Evolutionary conservation across 345 rosid species (phyloP), one percentile per base, ranked within the genome.

Genomic region (Eucalyptus tenuipes): DNA sequence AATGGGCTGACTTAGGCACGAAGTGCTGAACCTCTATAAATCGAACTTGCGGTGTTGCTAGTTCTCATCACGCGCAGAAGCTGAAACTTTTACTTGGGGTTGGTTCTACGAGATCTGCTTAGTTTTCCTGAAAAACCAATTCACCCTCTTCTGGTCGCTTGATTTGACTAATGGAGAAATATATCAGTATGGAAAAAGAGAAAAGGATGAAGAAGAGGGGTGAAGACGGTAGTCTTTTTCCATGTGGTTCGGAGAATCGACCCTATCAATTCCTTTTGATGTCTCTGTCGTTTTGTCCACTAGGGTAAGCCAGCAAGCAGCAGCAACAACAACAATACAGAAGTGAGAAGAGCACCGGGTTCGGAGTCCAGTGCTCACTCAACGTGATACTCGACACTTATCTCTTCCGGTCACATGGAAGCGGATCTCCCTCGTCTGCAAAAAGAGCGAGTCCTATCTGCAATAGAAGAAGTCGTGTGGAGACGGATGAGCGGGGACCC

Each of bases 11-110:
- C 0, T 12, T 55, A 2, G 59, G 29, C 61, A 22, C 29, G 13
- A 55, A 22, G 61, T 55, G 61, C 61, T 22, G 61, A 55, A 22
- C 61, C 61, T 55, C 61, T 9, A 4, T 55, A 55, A 55, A 20
- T 22, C 6, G 61, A 55, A 24, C 61, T 55, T 55, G 61, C 61
- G 2, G 8, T 22, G 61, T 55, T 55, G 61, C 5, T 55, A 55
- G 13, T 9, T 55, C 29, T 55, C 27, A 55, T 4, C 27, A 9
- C 1, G 27, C 61, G 61, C 1, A 24, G 13, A 55, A 55, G 27
- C 29, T 55, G 61, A 55, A 55, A 55, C 27, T 55, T 55, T 55
- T 24, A 93, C 85, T 96, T 11, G 66, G n/a, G 66, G 66, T 10
- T 27, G 66, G 66, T 25, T 59, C 66, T 12, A 59, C 66, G 27